phyloP scores from a whole-genome alignment of 2,329 filamentous ascomycete genomes.

The Nannizziopsis arthrosporioides region DNA sequence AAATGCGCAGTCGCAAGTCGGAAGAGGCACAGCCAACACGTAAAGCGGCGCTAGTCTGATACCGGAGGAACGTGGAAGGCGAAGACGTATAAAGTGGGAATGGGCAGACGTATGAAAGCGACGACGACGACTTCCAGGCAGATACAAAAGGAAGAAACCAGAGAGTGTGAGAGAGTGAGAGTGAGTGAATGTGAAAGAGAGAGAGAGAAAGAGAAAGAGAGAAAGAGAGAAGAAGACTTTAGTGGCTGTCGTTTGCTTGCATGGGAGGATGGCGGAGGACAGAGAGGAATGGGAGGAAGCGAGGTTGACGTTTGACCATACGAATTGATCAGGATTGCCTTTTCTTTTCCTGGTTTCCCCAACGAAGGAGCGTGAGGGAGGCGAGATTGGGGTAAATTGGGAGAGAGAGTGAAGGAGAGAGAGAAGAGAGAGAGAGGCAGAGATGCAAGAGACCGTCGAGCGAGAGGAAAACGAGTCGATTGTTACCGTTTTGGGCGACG shows the following conservation, averaged over 20 bases:
- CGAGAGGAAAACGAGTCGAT: background rate
- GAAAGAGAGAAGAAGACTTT: slow-evolving; percentile 13
- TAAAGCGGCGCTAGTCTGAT: slow-evolving; percentile 7
- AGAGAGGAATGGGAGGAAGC: slow-evolving; percentile 13
- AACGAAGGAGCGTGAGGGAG: background rate
- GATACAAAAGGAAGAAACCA: slow-evolving; percentile 10
- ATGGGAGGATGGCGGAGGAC: slow-evolving; percentile 6
- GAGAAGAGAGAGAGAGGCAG: background rate
- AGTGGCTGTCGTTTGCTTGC: background rate
- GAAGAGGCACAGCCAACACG: slow-evolving; percentile 10
- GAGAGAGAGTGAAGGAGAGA: background rate
- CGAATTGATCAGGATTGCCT: background rate
- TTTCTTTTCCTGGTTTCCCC: too few species aligned
- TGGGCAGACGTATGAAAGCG: background rate
- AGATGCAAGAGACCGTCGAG: too few species aligned
- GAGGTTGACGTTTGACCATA: slow-evolving; percentile 11
- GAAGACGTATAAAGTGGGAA: slow-evolving; percentile 4
- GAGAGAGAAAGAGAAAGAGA: background rate
- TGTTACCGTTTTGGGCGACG: background rate
- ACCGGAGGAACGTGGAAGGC: background rate
- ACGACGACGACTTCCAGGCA: background rate
- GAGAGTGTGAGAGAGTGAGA: slow-evolving; percentile 14
- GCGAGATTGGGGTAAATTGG: background rate
- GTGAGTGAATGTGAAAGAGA: slow-evolving; percentile 10
- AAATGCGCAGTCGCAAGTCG: slow-evolving; percentile 10